Evolutionary conservation across 805 yeast species (phyloP), one percentile per base, ranked within the genome.

Genomic region (Wickerhamiella australiensis): DNA sequence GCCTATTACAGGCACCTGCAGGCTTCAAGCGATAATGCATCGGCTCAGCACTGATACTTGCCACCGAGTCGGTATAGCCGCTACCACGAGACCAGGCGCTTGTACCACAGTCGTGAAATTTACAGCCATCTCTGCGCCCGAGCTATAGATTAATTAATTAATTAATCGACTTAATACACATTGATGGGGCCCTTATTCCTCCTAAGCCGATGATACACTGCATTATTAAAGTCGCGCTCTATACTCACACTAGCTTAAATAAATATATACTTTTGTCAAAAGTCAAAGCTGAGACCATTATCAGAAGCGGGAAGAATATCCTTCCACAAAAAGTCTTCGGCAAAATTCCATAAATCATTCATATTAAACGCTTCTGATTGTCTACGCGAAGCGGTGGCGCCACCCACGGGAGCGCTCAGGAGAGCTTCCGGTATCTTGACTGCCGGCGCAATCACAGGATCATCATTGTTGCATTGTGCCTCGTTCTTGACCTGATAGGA

Each of bases 271-370:
- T 7, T 15, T 21, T 38, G 42, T 17, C 23, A 45, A 23, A 45
- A 45, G 37, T 45, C 47, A 35, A 45, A 45, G 40, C 47, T 45
- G 9, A 36, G 47, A 15, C 41, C 41, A 26, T 33, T 33, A 6
- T 46, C 49, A 20, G 36, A 26, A 18, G 43, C 27, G 20, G 43
- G 42, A 3, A 20, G 12, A 12, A 17, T 21, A 43, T 46, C 49
- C 13, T 46, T 46, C 49, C 49, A 46, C 12, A 46, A 15, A 22
- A 25, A 46, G 23, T 46, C 42, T 23, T 46, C 49, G 11, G 49
- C 49, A 27, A 46, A 46, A 22, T 46, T 26, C 49, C 49, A 46
- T 21, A 46, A 21, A 13, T 46, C 49, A 20, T 31, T 45, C 47
- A 43, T 43, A 9, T 25, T 21, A 23, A 45, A 17, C n/a, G 38